A percentile compares a stretch with the other conserved stretches of the same genome.
These are phyloP conservation scores for Fusarium sambucinum DNA, from an alignment of 2,329 filamentous ascomycete genomes.

Conservation along the genomic window DNA sequence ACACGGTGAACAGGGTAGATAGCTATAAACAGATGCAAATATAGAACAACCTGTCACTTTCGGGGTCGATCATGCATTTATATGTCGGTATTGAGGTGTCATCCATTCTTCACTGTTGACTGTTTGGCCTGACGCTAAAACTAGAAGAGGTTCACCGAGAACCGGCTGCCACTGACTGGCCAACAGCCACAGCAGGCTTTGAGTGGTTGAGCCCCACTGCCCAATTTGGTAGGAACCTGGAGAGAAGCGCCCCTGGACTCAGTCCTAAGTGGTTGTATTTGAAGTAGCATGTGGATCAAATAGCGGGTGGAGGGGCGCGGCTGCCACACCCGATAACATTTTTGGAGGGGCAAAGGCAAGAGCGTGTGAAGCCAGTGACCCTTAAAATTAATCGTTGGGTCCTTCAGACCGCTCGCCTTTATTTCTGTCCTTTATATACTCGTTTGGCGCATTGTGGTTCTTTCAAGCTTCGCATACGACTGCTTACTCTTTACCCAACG, in stretches of 20 bases:
- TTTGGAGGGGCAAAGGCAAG: slow-evolving; percentile 46
- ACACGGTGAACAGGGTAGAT: background rate
- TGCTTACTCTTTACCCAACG: background rate
- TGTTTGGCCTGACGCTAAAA: slow-evolving; percentile 18
- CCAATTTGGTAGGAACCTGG: slow-evolving; percentile 31
- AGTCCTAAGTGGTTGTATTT: slow-evolving; percentile 37
- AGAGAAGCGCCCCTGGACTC: slow-evolving; percentile 13
- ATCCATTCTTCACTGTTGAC: background rate
- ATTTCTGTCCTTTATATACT: slow-evolving; percentile 9
- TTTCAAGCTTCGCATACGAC: slow-evolving; percentile 1
- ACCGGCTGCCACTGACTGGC: slow-evolving; percentile 27
- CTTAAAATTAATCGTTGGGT: slow-evolving; percentile 43
- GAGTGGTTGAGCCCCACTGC: slow-evolving; percentile 42
- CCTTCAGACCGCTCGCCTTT: slow-evolving; percentile 38
- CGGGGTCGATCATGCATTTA: slow-evolving; percentile 4
- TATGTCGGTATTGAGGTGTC: background rate
- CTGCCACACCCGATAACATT: slow-evolving; percentile 35
- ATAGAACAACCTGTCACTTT: no score
- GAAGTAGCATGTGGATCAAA: slow-evolving; percentile 38
- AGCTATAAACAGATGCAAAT: background rate
- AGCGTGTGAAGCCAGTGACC: slow-evolving; percentile 36
- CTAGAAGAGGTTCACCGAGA: slow-evolving; percentile 47
- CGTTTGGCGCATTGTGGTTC: slow-evolving; percentile 5
- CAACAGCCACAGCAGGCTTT: slow-evolving; percentile 27
- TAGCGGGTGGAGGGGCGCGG: slow-evolving; percentile 37